Evolutionary conservation across 805 yeast species (phyloP), one percentile per base, ranked within the genome.

Genomic region (Sugiyamaella chiloensis): DNA sequence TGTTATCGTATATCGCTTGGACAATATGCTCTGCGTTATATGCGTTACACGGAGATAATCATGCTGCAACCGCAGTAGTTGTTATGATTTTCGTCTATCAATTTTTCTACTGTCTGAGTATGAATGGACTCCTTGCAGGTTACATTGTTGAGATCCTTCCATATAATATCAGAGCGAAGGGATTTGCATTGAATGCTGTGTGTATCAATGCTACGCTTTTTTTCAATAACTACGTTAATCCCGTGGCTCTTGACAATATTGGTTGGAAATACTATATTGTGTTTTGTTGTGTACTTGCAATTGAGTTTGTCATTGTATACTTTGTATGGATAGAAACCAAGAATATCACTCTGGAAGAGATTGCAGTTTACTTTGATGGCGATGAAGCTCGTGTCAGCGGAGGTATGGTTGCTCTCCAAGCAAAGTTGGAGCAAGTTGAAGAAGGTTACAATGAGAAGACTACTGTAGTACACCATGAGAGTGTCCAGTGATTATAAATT

Each of bases 231-330:
- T 34, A 16, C 17, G 68, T 62, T 24, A 66, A 65, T 42, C 66
- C 68, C 9, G 52, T 66, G 56, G 75, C 72, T 39, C 63, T 71
- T 65, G 70, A 61, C 35, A 66, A 66, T 26, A 66, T 71, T 36
- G 58, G 57, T 31, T 72, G 73, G 72, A 69, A 68, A 52, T 72
- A 71, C 62, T 72, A 72, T 52, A 67, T 72, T 51, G 74, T 72
- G 12, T 34, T 16, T 12, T 34, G 37, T 16, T 34, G 37, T 19
- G 16, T 34, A 4, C 12, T 14, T 7, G 20, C 20, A 12, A 21
- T 34, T 14, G 16, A 19, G 37, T 16, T 44, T 24, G 23, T 37
- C 9, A 14, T 44, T 3, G 63, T 62, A 24, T 58, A 59, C 50
- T 58, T 66, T 52, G 54, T 59, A 50, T 68, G 57, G 60, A 68